These are phyloP conservation scores for Ascocoryne sarcoides DNA, from an alignment of 2,329 filamentous ascomycete genomes.

Conservation along the genomic window DNA sequence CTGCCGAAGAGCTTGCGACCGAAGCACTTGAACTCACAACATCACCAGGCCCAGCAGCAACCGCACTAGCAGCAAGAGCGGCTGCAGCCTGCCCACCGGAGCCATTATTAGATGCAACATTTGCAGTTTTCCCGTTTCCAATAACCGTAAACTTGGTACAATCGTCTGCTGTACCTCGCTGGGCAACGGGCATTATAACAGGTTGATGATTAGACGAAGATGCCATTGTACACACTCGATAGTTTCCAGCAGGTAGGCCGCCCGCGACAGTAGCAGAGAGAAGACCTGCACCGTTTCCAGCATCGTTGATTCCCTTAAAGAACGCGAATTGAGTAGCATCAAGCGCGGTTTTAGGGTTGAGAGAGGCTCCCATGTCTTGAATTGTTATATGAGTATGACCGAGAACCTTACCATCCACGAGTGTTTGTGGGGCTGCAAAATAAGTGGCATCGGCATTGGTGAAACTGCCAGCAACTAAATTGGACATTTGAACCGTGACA, in stretches of 20 bases:
- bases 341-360: conserved; percentile 25
- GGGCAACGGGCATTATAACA: conserved; percentile 36
- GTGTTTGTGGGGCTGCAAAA: conserved; percentile 31
- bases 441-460: conserved; percentile 33
- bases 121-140: conserved; percentile 15
- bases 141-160: conserved; percentile 36
- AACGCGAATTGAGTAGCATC: conserved; percentile 31
- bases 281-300: conserved; percentile 31
- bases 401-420: conserved; percentile 28
- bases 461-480: conserved; percentile 31
- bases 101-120: conserved; percentile 15
- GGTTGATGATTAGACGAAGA: conserved; percentile 36
- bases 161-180: conserved; percentile 37
- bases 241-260: conserved; percentile 35
- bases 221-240: conserved; percentile 37
- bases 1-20: background rate
- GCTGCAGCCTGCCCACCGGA: conserved; percentile 14
- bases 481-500: conserved; percentile 29
- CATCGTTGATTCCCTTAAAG: conserved; percentile 36
- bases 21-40: background rate
- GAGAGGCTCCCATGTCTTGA: conserved; percentile 28
- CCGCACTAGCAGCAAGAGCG: conserved; percentile 9
- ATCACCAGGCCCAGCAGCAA: conserved; percentile 8
- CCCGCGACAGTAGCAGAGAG: conserved; percentile 31
- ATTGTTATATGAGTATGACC: conserved; percentile 34